Conservation (phyloP, 2,329 filamentous ascomycete genomes). For the Cytospora leucostoma region DNA sequence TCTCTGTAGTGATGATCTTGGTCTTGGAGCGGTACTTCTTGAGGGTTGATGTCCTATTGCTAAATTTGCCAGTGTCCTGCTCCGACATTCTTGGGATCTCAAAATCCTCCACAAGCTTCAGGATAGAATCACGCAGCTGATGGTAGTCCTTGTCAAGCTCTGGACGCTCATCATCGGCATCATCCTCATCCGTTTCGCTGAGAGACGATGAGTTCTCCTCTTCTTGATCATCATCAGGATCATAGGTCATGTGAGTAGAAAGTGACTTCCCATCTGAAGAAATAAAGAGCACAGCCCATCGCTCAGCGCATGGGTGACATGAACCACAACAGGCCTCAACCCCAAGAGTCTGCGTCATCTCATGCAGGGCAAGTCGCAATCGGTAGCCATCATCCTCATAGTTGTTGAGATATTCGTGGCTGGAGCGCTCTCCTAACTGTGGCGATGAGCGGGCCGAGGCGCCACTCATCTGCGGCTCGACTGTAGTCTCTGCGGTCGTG, state of each 20-base stretch:
- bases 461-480: constrained; percentile 56
- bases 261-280: constrained; percentile 71
- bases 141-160: constrained; percentile 80
- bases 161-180: constrained; percentile 55
- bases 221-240: constrained; percentile 62
- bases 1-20: constrained; percentile 54
- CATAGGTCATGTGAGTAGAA: constrained; percentile 72
- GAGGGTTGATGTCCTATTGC: constrained; percentile 66
- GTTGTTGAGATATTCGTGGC: constrained; percentile 48
- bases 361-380: constrained; percentile 67
- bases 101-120: constrained; percentile 79
- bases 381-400: constrained; percentile 67
- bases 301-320: constrained; percentile 78
- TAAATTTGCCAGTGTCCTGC: constrained; percentile 62
- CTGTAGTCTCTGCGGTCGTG: constrained; percentile 63
- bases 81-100: constrained; percentile 72
- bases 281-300: constrained; percentile 81
- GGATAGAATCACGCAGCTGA: constrained; percentile 75
- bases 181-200: constrained; percentile 64
- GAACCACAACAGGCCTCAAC: constrained; percentile 64
- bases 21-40: constrained; percentile 64
- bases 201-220: constrained; percentile 61
- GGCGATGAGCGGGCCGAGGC: constrained; percentile 59
- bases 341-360: constrained; percentile 69
- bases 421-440: constrained; percentile 47